phyloP scores from a whole-genome alignment of 1,139 yeast genomes.

The Arxiozyma slooffiae region DNA sequence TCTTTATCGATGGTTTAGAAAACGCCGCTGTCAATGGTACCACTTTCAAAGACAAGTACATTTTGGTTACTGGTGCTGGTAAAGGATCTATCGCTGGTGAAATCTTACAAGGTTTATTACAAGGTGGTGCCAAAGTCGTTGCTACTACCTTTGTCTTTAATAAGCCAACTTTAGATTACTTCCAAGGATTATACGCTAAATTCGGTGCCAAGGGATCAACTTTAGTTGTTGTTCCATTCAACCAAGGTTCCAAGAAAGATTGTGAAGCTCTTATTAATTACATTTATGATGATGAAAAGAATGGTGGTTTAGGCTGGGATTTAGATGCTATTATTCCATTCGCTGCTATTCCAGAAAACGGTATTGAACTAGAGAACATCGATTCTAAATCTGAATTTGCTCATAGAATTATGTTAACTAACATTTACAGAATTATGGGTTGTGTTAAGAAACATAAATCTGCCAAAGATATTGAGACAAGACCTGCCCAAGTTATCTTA shows the following conservation, averaged over 20 bases:
- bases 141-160: conserved; percentile 95
- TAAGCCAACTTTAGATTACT: conserved; percentile 87
- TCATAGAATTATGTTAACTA: conserved; percentile 96
- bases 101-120: conserved; percentile 82
- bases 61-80: conserved; percentile 95
- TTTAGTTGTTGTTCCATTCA: conserved; percentile 92
- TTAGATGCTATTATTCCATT: conserved; percentile 92
- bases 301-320: conserved; percentile 97
- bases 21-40: conserved; percentile 88
- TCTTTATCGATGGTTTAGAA: conserved; percentile 83
- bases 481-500: conserved; percentile 95
- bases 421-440: conserved; percentile 85
- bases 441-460: conserved; percentile 76
- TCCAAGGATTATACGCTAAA: conserved; percentile 86
- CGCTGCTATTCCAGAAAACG: conserved; percentile 98
- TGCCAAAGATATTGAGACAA: conserved; percentile 66
- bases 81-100: conserved; percentile 98
- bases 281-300: conserved; percentile 71
- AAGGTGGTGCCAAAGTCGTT: conserved; percentile 96
- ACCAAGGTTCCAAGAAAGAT: conserved; percentile 94
- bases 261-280: conserved; percentile 75
- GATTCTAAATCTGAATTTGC: conserved; percentile 96
- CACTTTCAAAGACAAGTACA: conserved; percentile 79
- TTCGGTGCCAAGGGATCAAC: conserved; percentile 88
- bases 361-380: conserved; percentile 84